Base-by-base conservation (phyloP, 176 grass and related monocot genomes). In the Themeda triandra region DNA sequence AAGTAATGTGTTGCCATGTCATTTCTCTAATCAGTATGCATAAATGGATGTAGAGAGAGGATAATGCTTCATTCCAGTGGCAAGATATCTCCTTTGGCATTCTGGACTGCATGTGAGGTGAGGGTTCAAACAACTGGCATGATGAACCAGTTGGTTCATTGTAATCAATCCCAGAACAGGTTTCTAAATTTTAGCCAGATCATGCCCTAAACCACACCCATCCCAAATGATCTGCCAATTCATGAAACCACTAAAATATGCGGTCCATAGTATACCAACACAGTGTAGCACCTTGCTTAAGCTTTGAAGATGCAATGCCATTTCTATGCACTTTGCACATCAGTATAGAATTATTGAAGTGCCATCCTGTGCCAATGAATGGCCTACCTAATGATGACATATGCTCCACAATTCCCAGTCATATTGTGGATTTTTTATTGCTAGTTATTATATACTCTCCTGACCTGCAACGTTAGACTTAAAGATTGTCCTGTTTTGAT, bases 21-120 rank as follows among this genome's bases (percentile, higher is more conserved):
- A 77, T 73, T 80, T 39, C 39, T 77, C 74, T 41, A 77, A 89
- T 24, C 41, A 76, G 66, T 87, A n/a, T n/a, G 45, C 45, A 14
- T 46, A 15, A 46, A 46, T 5, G 13, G 45, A 46, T n/a, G n/a
- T n/a, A n/a, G n/a, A 45, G 44, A 45, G 44, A 14, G 13, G 44
- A 14, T 12, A 45, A 45, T 45, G 44, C 44, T 45, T 45, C 44
- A 45, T 45, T 45, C 44, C 44, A 45, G 14, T 45, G 44, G 12
- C 44, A 45, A 45, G 3, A 12, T 45, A 45, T 13, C 13, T 14
- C 14, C 44, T 45, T 45, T 45, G 44, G 44, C 36, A 37, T 37
- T 84, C 72, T 65, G 53, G 31, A 49, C 12, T 39, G 5, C 12
- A 81, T 63, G n/a, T n/a, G n/a, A n/a, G n/a, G 45, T 4, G 41